Evolutionary conservation across 441 rosid species (phyloP), one percentile per base, ranked within the genome.

Genomic region (Theobroma grandiflorum): DNA sequence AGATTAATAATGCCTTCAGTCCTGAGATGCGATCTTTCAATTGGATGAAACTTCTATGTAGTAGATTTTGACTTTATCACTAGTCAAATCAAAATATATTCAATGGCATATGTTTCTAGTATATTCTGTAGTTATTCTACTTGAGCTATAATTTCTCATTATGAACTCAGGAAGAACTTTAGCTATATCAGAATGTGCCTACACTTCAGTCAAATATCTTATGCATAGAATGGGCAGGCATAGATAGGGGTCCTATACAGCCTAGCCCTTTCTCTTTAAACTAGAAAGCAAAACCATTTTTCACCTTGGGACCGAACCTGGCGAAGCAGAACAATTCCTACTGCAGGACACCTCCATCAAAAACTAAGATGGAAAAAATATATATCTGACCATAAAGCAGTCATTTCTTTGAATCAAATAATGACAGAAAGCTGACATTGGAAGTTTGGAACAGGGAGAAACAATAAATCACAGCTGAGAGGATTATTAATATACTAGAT

Each of bases 121-220:
- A 31, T 2, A 49, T 5, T 72, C 8, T 7, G 38, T 11, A 11
- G 38, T 49, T 22, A 69, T 35, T n/a, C n/a, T 53, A 22, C 40
- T 22, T 20, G 35, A n/a, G n/a, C n/a, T 55, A 53, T 76, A 49
- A 18, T 11, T 49, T 50, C 59, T 2, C 8, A 38, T n/a, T 2
- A 76, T 50, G 45, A 76, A 20, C 64, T 63, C 63, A 73, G 38
- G 50, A 31, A 50, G 11, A 75, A 76, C 33, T 76, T 67, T 6
- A 49, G 20, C 14, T 49, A 35, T 66, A 62, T 35, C 37, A 26
- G 61, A 47, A 33, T 59, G 4, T 1, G 6, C 33, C 6, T 38
- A 58, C 12, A 52, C 16, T 50, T 55, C 50, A 57, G 37, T 57
- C 33, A 52, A 26, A 3, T 33, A 49, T 43, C 75, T 57, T 57